Conservation (phyloP, 345 rosid species). For the Sonneratia caseolaris region DNA sequence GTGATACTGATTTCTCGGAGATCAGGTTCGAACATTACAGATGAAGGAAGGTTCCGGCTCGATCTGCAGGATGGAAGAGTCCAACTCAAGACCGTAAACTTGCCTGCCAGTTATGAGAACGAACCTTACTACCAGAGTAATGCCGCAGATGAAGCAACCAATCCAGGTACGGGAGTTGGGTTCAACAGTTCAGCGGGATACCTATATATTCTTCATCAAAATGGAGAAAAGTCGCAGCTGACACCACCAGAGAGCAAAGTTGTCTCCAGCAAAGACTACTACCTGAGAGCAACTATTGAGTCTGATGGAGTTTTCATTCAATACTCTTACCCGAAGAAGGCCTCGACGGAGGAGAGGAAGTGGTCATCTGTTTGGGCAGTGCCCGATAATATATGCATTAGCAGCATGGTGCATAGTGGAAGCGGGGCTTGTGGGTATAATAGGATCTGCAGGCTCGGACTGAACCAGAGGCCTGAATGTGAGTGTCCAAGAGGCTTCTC, state of each 20-base stretch:
- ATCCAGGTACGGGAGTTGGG: constrained; percentile 4
- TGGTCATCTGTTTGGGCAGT: background rate
- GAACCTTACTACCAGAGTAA: background rate
- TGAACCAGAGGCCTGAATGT: constrained; percentile 10
- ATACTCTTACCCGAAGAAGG: constrained; percentile 16
- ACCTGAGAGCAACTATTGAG: constrained; percentile 21
- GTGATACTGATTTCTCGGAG: constrained; percentile 9
- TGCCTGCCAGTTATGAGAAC: background rate
- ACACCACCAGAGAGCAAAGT: background rate
- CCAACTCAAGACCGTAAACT: constrained; percentile 9
- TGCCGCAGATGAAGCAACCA: background rate
- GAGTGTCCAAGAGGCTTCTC: constrained; percentile 20
- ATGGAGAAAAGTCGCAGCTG: background rate
- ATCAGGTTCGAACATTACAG: constrained; percentile 12
- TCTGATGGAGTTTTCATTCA: constrained; percentile 26
- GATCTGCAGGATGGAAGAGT: constrained; percentile 6
- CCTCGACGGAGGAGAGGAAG: background rate
- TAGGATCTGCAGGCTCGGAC: constrained; percentile 15
- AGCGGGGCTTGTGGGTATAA: constrained; percentile 31
- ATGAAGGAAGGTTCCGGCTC: constrained; percentile 18
- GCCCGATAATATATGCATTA: constrained; percentile 20
- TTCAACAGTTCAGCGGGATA: constrained; percentile 7
- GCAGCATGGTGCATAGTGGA: background rate
- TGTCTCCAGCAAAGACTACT: background rate
- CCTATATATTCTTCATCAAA: constrained; percentile 8